A percentile compares a stretch with the other conserved stretches of the same genome.
Conservation (phyloP, 2,329 filamentous ascomycete genomes). For the Fusarium tjaetaba region DNA sequence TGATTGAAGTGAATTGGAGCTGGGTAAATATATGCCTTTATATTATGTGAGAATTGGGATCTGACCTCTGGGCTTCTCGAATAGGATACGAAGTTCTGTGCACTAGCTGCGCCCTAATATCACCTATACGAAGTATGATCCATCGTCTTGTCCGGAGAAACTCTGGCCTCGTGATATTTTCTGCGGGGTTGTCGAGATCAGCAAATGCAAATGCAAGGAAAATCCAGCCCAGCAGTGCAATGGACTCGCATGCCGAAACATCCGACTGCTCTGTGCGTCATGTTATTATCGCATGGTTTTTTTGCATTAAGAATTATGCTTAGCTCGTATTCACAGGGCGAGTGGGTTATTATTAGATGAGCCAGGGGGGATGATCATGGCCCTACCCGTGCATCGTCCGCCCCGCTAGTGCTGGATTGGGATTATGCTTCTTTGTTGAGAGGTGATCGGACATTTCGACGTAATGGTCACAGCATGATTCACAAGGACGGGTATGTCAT, state of each 20-base stretch:
- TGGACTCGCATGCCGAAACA: neutral
- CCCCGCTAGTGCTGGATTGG: neutral
- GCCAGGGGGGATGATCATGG: neutral
- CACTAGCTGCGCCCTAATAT: constrained; percentile 13
- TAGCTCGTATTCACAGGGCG: constrained; percentile 1
- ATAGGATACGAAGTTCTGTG: constrained; percentile 7
- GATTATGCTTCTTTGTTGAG: neutral
- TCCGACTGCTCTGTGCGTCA: neutral
- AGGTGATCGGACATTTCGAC: neutral
- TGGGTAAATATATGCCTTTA: constrained; percentile 7
- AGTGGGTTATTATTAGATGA: constrained; percentile 5
- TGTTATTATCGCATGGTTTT: neutral
- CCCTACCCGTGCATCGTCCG: neutral
- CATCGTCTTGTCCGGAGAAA: constrained; percentile 1
- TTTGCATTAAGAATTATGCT: constrained; percentile 1
- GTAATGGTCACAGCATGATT: neutral
- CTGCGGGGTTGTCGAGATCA: neutral
- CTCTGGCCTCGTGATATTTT: neutral
- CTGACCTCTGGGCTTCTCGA: neutral
- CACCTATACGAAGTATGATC: constrained; percentile 5
- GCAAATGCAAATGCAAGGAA: neutral
- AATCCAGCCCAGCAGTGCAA: neutral
- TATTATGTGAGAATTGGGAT: neutral
- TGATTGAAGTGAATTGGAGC: neutral
- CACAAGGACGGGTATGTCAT: neutral